phyloP scores from a whole-genome alignment of 768 basidiomycete species.

The Boletus vinaceobasis region DNA sequence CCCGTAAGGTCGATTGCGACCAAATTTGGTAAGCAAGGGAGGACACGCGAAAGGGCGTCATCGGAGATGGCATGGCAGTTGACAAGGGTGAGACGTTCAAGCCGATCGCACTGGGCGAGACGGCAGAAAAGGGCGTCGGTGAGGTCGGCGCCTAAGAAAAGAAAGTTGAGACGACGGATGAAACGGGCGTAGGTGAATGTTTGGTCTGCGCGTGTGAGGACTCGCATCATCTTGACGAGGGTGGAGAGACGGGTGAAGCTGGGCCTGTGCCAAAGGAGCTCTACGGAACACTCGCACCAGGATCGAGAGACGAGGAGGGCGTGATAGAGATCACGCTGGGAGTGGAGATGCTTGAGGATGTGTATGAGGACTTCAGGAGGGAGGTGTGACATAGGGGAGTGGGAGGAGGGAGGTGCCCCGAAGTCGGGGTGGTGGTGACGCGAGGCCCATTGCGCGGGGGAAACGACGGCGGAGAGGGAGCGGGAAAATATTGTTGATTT shows the following conservation, averaged over 20 bases:
- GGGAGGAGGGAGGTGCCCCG: slow-evolving; percentile 27
- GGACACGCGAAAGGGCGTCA: slow-evolving; percentile 56
- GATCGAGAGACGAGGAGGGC: slow-evolving; percentile 79
- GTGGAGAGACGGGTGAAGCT: slow-evolving; percentile 64
- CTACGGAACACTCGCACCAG: slow-evolving; percentile 96
- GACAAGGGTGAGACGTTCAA: slow-evolving; percentile 87
- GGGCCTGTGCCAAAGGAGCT: slow-evolving; percentile 93
- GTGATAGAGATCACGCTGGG: slow-evolving; percentile 67
- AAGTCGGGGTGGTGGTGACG: slow-evolving; percentile 34
- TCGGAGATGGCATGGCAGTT: slow-evolving; percentile 70
- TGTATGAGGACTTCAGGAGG: slow-evolving; percentile 93
- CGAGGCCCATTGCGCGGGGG: slow-evolving; percentile 65
- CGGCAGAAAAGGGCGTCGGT: slow-evolving; percentile 70
- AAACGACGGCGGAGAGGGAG: slow-evolving; percentile 39
- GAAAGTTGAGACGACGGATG: slow-evolving; percentile 89
- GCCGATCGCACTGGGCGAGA: slow-evolving; percentile 69
- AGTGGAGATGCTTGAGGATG: slow-evolving; percentile 80
- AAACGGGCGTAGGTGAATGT: slow-evolving; percentile 87
- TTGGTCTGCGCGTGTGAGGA: slow-evolving; percentile 60
- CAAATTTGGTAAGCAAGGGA: slow-evolving; percentile 70
- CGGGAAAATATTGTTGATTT: slow-evolving; percentile 41
- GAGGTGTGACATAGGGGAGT: slow-evolving; percentile 61
- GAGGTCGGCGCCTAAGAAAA: slow-evolving; percentile 64
- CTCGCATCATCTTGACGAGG: slow-evolving; percentile 72
- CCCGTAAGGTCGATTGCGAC: slow-evolving; percentile 84